A percentile compares a stretch with the other conserved stretches of the same genome.
phyloP scores from a whole-genome alignment of 2,329 filamentous ascomycete genomes.

The Colletotrichum tropicale region DNA sequence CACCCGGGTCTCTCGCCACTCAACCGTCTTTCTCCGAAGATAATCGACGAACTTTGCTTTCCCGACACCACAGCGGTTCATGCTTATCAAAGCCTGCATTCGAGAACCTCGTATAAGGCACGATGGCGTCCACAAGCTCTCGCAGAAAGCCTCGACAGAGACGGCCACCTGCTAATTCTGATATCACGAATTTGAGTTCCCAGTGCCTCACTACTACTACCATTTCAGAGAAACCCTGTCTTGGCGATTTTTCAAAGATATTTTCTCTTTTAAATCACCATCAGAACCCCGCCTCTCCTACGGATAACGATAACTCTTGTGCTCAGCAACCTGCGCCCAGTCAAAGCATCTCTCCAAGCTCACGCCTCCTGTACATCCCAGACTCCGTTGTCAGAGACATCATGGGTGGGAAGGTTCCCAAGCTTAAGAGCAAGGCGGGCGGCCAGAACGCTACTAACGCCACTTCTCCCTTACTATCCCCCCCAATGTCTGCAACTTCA shows the following conservation, averaged over 20 bases:
- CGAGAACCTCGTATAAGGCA: background rate
- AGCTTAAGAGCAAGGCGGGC: background rate
- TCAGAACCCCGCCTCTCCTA: background rate
- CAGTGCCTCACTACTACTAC: background rate
- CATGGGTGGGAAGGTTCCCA: background rate
- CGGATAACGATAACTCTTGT: background rate
- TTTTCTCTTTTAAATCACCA: background rate
- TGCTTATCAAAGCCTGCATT: background rate
- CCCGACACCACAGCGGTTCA: background rate
- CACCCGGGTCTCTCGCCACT: background rate
- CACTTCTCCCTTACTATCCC: background rate
- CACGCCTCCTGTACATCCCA: background rate
- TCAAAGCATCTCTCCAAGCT: background rate
- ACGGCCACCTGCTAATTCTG: background rate
- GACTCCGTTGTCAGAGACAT: background rate
- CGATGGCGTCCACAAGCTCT: background rate
- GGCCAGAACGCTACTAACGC: background rate
- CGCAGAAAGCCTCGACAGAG: constrained; percentile 6
- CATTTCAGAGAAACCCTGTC: background rate
- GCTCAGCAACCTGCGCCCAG: background rate
- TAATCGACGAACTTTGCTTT: background rate
- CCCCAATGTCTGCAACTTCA: background rate
- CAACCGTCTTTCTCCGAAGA: background rate
- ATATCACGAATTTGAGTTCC: background rate
- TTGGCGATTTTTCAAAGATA: constrained; percentile 9